phyloP scores from a whole-genome alignment of 164 flowering plant species.

The Aristolochia contorta region DNA sequence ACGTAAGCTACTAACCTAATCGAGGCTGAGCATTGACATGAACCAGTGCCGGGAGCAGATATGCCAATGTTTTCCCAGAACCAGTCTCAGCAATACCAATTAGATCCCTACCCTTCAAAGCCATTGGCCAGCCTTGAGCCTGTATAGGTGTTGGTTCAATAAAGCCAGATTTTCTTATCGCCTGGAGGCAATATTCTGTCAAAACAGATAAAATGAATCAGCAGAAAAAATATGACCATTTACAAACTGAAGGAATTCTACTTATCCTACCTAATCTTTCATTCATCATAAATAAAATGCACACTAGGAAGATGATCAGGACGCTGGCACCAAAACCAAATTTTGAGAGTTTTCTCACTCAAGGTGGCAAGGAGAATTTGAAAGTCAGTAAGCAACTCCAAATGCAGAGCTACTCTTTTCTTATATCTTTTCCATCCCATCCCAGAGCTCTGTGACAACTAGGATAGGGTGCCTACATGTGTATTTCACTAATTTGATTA shows the following conservation, averaged over 20 bases:
- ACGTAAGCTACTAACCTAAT: constrained; percentile 39
- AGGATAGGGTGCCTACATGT: too few species aligned
- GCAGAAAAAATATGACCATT: neutral
- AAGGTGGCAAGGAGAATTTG: too few species aligned
- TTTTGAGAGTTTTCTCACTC: too few species aligned
- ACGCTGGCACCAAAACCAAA: too few species aligned
- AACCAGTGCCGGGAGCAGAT: constrained; percentile 80
- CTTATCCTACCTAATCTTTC: too few species aligned
- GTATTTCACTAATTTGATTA: too few species aligned
- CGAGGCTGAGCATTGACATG: constrained; percentile 94
- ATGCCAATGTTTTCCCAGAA: constrained; percentile 94
- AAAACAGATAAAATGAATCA: constrained; percentile 13
- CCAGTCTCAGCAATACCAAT: constrained; percentile 99
- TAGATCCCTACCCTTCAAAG: constrained; percentile 89
- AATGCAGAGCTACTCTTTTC: too few species aligned
- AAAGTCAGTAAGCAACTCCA: too few species aligned
- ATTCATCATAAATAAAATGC: neutral
- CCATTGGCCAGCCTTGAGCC: constrained; percentile 99
- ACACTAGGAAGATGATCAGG: neutral
- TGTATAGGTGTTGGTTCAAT: constrained; percentile 97
- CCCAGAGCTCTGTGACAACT: too few species aligned
- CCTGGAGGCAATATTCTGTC: constrained; percentile 73
- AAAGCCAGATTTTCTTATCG: constrained; percentile 69
- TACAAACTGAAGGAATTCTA: neutral
- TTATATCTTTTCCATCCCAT: too few species aligned